Evolutionary conservation across 768 basidiomycete species (phyloP), one percentile per base, ranked within the genome.

Genomic region (Lactarius deliciosus): DNA sequence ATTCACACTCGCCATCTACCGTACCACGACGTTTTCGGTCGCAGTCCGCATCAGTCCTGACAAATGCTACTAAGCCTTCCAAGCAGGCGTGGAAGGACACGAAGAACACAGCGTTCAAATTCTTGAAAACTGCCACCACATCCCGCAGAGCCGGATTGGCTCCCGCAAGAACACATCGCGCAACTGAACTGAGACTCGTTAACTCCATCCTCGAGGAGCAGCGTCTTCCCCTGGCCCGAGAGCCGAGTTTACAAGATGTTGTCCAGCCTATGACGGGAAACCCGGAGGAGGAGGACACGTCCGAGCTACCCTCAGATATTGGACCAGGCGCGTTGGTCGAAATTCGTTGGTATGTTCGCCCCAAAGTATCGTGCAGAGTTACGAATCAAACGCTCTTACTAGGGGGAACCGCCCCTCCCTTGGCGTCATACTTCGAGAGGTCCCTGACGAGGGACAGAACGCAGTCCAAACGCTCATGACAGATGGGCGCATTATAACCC

Each of bases 321-420:
- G 63, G 57, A 38, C 60, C 75, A 0, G 81, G 81, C 3, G 63
- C 73, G 5, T 64, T 76, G 11, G 69, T 77, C 18, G 76, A 76
- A 60, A 50, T 76, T 36, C 74, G 76, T 18, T 73, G 74, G 76
- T 75, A 59, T 60, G 73, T 64, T 9, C 5, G 34, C 40, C 32
- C 16, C 2, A 5, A 55, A 10, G 25, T 25, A 18, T 18, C 43
- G 11, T 25, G 18, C 41, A 25, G 18, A 4, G 11, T 47, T 2
- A 15, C 16, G 28, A 43, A 28, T 10, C 8, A 55, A 60, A 11
- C 1, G n/a, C 5, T 0, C 38, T 61, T 5, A 28, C 16, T 47
- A 68, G 66, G 53, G 32, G 22, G 20, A 38, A 6, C 15, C 0
- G 7, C n/a, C 58, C 63, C 47, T 5, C 16, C 4, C 15, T 59